Evolutionary conservation across 2,329 filamentous ascomycete species (phyloP).

Genomic region (Teratosphaeria destructans): DNA sequence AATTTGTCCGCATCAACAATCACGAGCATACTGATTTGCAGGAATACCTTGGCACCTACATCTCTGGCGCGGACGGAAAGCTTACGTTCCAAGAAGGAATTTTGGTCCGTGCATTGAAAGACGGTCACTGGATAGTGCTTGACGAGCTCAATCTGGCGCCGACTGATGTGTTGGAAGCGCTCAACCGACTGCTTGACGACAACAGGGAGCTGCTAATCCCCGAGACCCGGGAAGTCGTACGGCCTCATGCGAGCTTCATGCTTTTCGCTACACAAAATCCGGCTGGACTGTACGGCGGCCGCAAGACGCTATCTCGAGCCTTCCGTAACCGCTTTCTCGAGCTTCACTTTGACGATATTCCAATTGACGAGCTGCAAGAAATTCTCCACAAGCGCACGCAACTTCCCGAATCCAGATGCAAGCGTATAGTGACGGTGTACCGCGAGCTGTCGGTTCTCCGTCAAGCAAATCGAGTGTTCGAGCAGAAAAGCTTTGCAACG

Average conservation of each 20-base stretch:
- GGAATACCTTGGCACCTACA: constrained; percentile 91
- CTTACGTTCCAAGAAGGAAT: constrained; percentile 88
- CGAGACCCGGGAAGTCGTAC: constrained; percentile 88
- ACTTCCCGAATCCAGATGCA: constrained; percentile 84
- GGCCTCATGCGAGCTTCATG: constrained; percentile 91
- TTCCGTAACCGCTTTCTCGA: constrained; percentile 97
- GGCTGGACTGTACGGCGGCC: constrained; percentile 84
- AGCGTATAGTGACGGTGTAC: constrained; percentile 85
- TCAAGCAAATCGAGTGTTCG: constrained; percentile 84
- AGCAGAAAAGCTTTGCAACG: constrained; percentile 96
- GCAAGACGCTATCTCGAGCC: constrained; percentile 84
- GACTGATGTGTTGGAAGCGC: constrained; percentile 88
- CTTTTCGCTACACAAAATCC: constrained; percentile 97
- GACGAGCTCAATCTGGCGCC: constrained; percentile 96
- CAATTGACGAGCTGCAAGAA: constrained; percentile 81
- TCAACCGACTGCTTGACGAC: constrained; percentile 91
- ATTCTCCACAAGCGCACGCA: constrained; percentile 83
- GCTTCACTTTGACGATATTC: constrained; percentile 95
- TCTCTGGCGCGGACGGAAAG: constrained; percentile 75
- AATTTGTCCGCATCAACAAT: constrained; percentile 97
- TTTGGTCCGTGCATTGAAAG: constrained; percentile 79
- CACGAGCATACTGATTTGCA: constrained; percentile 98
- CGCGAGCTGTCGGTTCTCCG: constrained; percentile 81
- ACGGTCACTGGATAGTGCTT: constrained; percentile 95
- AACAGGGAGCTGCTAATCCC: constrained; percentile 92